Percentiles rank a stretch among this genome's conserved stretches.
Conservation (phyloP, 345 rosid genomes). For the Rhodamnia argentea region DNA sequence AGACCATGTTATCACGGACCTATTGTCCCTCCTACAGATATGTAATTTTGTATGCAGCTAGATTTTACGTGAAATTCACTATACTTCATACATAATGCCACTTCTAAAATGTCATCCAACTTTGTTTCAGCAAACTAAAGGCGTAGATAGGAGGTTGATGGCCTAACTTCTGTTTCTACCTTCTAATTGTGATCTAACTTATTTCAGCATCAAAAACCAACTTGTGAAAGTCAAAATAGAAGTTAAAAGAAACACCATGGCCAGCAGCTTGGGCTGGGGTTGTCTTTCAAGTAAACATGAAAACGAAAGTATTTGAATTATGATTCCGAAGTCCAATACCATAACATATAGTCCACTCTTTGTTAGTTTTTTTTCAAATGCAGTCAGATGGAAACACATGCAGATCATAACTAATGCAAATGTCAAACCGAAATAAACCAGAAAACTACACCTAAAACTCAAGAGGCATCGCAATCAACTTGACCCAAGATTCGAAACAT, state of each 20-base stretch:
- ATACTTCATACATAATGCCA: background rate
- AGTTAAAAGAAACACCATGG: background rate
- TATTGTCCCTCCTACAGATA: background rate
- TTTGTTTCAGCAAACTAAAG: background rate
- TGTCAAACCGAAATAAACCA: too few relatives aligned
- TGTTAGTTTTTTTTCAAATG: background rate
- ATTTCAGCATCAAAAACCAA: background rate
- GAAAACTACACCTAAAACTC: too few relatives aligned
- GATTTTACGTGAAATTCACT: background rate
- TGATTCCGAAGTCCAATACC: background rate
- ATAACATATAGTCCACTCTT: background rate
- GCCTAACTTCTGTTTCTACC: background rate
- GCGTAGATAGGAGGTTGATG: background rate
- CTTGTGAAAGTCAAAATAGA: background rate
- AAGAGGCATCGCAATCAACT: too few relatives aligned
- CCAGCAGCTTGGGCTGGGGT: background rate
- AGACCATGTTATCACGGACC: background rate
- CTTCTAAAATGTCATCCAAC: background rate
- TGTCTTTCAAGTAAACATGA: background rate
- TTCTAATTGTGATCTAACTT: background rate
- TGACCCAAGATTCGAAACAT: too few relatives aligned
- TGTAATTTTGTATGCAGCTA: background rate
- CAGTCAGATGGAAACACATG: background rate
- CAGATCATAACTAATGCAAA: background rate
- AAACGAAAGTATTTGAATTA: background rate